Conservation (phyloP, 805 yeast genomes). For the Yamadazyma ubonensis region DNA sequence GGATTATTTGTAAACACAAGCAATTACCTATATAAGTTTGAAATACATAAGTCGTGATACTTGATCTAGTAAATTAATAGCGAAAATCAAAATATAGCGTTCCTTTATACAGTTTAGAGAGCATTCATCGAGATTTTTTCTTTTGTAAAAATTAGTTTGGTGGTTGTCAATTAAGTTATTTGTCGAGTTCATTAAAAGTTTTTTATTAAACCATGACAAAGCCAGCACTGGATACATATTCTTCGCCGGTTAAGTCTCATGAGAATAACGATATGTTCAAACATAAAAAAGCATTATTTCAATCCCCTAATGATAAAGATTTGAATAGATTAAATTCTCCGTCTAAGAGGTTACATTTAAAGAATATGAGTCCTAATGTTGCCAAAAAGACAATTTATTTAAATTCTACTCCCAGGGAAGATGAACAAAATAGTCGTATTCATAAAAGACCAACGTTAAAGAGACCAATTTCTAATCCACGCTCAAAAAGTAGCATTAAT, state of each 20-base stretch:
- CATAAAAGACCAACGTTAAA: constrained; percentile 17
- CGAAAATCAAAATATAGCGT: constrained; percentile 5
- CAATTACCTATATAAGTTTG: constrained; percentile 1
- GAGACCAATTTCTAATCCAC: constrained; percentile 20
- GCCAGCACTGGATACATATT: constrained; percentile 1
- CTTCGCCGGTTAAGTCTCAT: constrained; percentile 8
- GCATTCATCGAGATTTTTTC: constrained; percentile 4
- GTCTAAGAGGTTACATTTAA: constrained; percentile 28
- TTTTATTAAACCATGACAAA: neutral
- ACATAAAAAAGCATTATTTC: constrained; percentile 7
- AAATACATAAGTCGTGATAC: neutral
- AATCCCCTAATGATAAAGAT: constrained; percentile 11
- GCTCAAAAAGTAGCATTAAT: constrained; percentile 28
- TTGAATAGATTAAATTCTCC: constrained; percentile 7
- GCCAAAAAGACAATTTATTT: constrained; percentile 25
- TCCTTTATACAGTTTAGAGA: constrained; percentile 5
- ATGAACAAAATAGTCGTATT: constrained; percentile 6
- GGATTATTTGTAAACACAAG: constrained; percentile 6
- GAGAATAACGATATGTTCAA: constrained; percentile 5
- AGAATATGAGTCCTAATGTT: constrained; percentile 39
- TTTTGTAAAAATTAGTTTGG: constrained; percentile 1
- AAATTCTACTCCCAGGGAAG: constrained; percentile 14
- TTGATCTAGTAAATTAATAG: constrained; percentile 9
- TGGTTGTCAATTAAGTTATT: constrained; percentile 7
- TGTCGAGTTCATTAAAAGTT: neutral